Conservation (phyloP, 2,329 filamentous ascomycete species). For the Trichophyton simii region DNA sequence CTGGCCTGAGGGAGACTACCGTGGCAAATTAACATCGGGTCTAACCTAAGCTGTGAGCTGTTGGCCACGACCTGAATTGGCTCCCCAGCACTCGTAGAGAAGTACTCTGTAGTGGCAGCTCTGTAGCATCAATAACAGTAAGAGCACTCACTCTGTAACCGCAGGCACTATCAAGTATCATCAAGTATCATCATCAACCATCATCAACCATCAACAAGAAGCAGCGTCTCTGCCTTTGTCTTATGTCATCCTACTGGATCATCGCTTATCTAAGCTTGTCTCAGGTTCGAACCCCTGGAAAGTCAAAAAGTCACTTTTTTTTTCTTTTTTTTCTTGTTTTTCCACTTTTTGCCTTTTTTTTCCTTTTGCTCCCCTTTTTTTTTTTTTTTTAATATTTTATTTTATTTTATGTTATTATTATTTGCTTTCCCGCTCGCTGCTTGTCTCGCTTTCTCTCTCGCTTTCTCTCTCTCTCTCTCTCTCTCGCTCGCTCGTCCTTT, state of each 20-base stretch:
- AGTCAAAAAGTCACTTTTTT: background rate
- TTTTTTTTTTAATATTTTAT: background rate
- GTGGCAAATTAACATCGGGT: background rate
- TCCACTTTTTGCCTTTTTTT: background rate
- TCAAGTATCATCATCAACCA: too few relatives aligned
- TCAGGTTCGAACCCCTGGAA: background rate
- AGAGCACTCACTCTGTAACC: too few relatives aligned
- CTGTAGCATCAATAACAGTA: too few relatives aligned
- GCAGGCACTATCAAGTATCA: too few relatives aligned
- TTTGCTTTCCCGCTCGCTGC: background rate
- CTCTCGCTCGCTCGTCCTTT: too few relatives aligned
- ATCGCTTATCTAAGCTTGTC: slow-evolving; percentile 1
- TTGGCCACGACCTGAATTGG: background rate
- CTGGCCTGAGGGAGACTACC: background rate
- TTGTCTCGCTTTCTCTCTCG: background rate
- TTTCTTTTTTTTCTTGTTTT: background rate
- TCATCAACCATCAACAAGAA: too few relatives aligned
- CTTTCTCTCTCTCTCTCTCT: too few relatives aligned
- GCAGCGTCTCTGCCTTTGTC: too few relatives aligned
- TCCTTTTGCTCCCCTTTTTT: background rate
- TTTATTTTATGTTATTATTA: background rate
- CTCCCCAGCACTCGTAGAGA: too few relatives aligned
- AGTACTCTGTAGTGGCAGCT: too few relatives aligned
- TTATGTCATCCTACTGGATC: background rate
- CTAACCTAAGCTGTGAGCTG: background rate